Percentiles rank a stretch among this genome's conserved stretches.
phyloP scores from a whole-genome alignment of 345 rosid genomes.

The Eucalyptus dawsonii region DNA sequence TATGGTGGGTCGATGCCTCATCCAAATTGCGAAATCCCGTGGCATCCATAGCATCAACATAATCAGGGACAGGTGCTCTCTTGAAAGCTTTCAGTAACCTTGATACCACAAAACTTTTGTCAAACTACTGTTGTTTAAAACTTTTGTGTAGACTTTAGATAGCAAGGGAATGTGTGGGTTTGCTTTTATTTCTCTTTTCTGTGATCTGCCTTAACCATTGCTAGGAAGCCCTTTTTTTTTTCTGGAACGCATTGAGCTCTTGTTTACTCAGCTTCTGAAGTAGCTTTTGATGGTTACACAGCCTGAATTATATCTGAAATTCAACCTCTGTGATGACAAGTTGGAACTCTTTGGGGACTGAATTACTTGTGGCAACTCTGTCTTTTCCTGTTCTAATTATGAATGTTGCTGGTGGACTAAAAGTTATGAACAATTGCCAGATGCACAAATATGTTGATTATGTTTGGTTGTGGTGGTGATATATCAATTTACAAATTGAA shows the following conservation, averaged over 20 bases:
- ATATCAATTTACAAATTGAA: not conserved
- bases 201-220: not conserved
- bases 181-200: not conserved
- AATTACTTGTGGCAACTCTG: not conserved
- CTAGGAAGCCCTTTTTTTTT: not conserved
- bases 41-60: no score
- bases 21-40: no score
- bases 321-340: not conserved
- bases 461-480: not conserved
- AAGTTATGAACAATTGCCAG: not conserved
- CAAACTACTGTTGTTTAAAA: not conserved
- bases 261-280: not conserved
- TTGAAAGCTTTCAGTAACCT: not conserved
- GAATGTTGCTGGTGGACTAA: not conserved
- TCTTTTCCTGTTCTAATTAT: not conserved
- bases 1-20: no score
- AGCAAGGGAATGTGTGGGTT: not conserved
- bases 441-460: not conserved
- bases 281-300: not conserved
- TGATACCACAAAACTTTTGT: not conserved
- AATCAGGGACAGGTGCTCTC: not conserved
- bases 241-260: not conserved
- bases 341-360: not conserved
- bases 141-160: not conserved
- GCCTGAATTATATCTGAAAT: not conserved